Evolutionary conservation across 345 rosid genomes (phyloP).

Genomic region (Brassica napus): DNA sequence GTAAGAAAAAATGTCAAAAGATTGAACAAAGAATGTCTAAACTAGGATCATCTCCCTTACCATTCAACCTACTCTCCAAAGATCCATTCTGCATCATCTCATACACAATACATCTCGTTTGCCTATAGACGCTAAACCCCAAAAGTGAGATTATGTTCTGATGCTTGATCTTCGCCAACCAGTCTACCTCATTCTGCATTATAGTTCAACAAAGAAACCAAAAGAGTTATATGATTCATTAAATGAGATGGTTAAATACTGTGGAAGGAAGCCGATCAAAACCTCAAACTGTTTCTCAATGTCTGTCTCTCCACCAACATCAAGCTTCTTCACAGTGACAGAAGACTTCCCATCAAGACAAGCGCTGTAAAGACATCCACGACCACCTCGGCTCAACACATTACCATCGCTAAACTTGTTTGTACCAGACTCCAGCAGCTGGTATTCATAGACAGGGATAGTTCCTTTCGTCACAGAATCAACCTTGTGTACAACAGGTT

Average conservation of each 20-base stretch:
- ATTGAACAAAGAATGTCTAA: slow-evolving; percentile 13
- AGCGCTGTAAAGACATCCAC: slow-evolving; percentile 69
- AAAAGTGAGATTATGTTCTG: slow-evolving; percentile 72
- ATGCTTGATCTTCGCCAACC: slow-evolving; percentile 75
- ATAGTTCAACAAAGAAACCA: not conserved
- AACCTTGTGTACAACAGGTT: slow-evolving; percentile 46
- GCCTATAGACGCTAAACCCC: slow-evolving; percentile 73
- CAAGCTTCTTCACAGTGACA: slow-evolving; percentile 77
- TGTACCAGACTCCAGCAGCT: slow-evolving; percentile 71
- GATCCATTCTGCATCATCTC: slow-evolving; percentile 96
- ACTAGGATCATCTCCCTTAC: slow-evolving; percentile 41
- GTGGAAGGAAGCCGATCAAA: not conserved
- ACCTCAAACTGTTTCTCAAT: slow-evolving; percentile 75
- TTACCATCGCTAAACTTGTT: slow-evolving; percentile 68
- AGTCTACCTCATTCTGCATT: slow-evolving; percentile 76
- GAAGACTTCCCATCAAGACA: slow-evolving; percentile 57
- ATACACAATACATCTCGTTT: slow-evolving; percentile 67
- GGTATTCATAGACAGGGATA: slow-evolving; percentile 62
- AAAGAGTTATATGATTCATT: not conserved
- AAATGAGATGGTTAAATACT: not conserved
- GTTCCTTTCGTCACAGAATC: slow-evolving; percentile 58
- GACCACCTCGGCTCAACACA: slow-evolving; percentile 60
- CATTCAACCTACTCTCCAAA: slow-evolving; percentile 72
- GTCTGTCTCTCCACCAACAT: slow-evolving; percentile 49
- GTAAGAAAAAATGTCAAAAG: not conserved